phyloP scores from a whole-genome alignment of 495 filamentous ascomycete species.

The Bryoglossum gracile region DNA sequence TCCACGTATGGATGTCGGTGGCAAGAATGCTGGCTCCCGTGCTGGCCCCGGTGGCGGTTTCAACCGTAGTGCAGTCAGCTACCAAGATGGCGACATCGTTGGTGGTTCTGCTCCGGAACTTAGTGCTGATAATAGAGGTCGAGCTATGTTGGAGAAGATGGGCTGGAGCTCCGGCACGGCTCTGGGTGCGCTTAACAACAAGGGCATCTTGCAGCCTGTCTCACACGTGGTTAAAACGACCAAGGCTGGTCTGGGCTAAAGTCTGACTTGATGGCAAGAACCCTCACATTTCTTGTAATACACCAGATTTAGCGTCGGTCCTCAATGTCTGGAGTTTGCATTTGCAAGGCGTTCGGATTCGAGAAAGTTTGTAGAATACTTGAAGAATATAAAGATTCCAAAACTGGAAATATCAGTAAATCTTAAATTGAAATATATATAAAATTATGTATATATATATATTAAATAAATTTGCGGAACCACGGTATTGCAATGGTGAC shows the following conservation, averaged over 20 bases:
- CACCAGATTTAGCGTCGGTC: too few species aligned
- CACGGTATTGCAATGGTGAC: too few species aligned
- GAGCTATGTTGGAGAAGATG: slow-evolving; percentile 94
- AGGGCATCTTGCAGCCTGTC: slow-evolving; percentile 82
- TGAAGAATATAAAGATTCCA: too few species aligned
- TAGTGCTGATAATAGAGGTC: slow-evolving; percentile 72
- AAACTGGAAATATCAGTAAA: too few species aligned
- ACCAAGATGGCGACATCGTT: slow-evolving; percentile 84
- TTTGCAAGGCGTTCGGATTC: too few species aligned
- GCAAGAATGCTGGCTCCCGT: slow-evolving; percentile 22
- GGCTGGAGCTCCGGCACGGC: slow-evolving; percentile 87
- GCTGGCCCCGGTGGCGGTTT: slow-evolving; percentile 24
- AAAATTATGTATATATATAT: too few species aligned
- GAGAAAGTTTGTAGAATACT: too few species aligned
- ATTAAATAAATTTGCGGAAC: too few species aligned
- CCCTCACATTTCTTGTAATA: too few species aligned
- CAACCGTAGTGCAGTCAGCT: slow-evolving; percentile 42
- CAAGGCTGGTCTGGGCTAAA: slow-evolving; percentile 78
- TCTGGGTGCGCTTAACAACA: slow-evolving; percentile 75
- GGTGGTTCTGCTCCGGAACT: slow-evolving; percentile 80
- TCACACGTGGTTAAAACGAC: slow-evolving; percentile 80
- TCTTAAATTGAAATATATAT: too few species aligned
- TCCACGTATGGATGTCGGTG: slow-evolving; percentile 27
- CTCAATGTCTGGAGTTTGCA: too few species aligned
- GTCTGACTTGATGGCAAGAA: neutral